A percentile compares a stretch with the other conserved stretches of the same genome.
These are phyloP conservation scores for Aspergillus fumigatus DNA, from an alignment of 2,329 filamentous ascomycete species.

Conservation along the genomic window DNA sequence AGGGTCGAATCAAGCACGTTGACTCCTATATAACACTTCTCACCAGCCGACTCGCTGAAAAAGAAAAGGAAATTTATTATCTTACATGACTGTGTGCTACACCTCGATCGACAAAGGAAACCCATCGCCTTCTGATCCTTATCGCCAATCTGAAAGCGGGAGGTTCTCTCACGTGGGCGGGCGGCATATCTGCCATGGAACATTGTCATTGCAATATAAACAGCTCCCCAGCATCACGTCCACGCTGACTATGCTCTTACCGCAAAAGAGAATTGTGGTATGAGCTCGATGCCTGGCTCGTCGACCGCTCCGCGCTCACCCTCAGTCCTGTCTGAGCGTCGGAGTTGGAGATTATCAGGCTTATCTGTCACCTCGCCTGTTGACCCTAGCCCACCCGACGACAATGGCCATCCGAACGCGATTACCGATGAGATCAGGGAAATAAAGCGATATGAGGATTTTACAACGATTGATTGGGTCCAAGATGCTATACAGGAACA, in stretches of 20 bases:
- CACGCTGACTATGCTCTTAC: slow-evolving; percentile 26
- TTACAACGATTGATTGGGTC: slow-evolving; percentile 95
- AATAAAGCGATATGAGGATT: slow-evolving; percentile 98
- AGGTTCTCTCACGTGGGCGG: slow-evolving; percentile 10
- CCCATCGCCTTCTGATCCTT: not conserved
- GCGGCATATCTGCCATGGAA: slow-evolving; percentile 8
- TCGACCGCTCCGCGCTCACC: slow-evolving; percentile 27
- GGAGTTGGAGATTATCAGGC: slow-evolving; percentile 45
- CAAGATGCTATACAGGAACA: slow-evolving; percentile 94
- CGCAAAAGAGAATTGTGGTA: slow-evolving; percentile 31
- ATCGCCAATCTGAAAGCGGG: not conserved
- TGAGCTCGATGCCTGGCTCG: slow-evolving; percentile 37
- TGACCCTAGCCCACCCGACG: slow-evolving; percentile 56
- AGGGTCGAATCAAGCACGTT: not conserved
- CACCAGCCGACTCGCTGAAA: not conserved
- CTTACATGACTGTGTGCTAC: not conserved
- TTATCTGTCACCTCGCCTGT: slow-evolving; percentile 47
- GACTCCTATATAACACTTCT: not conserved
- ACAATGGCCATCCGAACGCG: slow-evolving; percentile 56
- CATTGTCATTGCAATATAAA: slow-evolving; percentile 1
- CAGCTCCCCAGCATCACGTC: slow-evolving; percentile 2
- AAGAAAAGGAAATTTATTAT: not conserved
- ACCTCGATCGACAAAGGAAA: not conserved
- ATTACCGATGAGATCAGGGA: slow-evolving; percentile 94
- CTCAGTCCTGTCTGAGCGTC: slow-evolving; percentile 30